Conservation (phyloP, 2,329 filamentous ascomycete species). For the Arthrinium phaeospermum region DNA sequence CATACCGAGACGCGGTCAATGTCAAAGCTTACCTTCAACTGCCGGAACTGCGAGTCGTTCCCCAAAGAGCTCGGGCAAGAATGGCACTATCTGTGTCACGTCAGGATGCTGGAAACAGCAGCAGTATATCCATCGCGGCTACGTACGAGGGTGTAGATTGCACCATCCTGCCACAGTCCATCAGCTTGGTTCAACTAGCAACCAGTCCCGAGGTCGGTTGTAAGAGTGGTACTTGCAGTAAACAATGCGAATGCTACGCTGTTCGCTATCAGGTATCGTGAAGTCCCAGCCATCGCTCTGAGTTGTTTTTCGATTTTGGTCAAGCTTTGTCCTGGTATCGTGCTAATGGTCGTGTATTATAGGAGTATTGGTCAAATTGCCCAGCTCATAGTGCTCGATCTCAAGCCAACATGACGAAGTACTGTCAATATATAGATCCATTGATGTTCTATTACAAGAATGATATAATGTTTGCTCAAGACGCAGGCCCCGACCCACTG, state of each 20-base stretch:
- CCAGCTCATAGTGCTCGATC: background rate
- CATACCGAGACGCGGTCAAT: background rate
- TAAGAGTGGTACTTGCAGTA: background rate
- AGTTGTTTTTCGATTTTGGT: no score
- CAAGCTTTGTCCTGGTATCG: no score
- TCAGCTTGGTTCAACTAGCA: background rate
- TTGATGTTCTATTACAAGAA: background rate
- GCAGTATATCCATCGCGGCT: no score
- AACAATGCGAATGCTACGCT: background rate
- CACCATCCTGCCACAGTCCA: background rate
- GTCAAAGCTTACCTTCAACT: background rate
- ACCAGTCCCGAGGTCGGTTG: no score
- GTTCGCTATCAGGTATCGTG: background rate
- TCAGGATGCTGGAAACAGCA: background rate
- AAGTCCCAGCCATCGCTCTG: background rate
- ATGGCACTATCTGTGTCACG: background rate
- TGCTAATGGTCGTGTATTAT: background rate
- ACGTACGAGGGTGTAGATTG: background rate
- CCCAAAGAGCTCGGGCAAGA: constrained; percentile 3
- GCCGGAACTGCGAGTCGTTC: background rate
- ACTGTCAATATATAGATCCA: background rate
- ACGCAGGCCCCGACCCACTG: no score
- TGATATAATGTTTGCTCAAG: background rate
- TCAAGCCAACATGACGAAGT: background rate
- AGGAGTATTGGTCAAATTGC: background rate